Evolutionary conservation across 177 flowering plant species (phyloP).

Genomic region (Tripterygium wilfordii): DNA sequence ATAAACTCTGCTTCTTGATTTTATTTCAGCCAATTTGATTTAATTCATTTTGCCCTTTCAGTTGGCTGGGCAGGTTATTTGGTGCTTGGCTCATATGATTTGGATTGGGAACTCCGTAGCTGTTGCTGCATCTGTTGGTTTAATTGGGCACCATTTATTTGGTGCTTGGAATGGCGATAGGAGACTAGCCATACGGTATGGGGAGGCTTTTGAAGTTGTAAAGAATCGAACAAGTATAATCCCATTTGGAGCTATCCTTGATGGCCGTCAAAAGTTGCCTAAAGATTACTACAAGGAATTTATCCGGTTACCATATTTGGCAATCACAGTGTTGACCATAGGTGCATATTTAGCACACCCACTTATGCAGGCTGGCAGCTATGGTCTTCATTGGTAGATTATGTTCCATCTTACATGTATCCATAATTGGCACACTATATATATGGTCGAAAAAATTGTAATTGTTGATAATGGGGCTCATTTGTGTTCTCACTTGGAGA

Average conservation of each 20-base stretch:
- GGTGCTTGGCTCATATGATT: slow-evolving; percentile 93
- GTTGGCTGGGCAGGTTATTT: slow-evolving; percentile 97
- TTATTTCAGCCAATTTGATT: background rate
- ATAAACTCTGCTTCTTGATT: background rate
- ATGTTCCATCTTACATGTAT: too few species aligned
- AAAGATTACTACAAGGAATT: slow-evolving; percentile 83
- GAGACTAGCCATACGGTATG: slow-evolving; percentile 62
- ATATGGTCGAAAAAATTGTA: too few species aligned
- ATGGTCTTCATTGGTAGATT: slow-evolving; percentile 89
- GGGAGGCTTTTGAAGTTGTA: slow-evolving; percentile 72
- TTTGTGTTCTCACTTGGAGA: too few species aligned
- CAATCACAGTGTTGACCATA: slow-evolving; percentile 68
- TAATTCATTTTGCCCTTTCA: slow-evolving; percentile 13
- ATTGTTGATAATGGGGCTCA: too few species aligned
- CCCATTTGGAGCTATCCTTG: slow-evolving; percentile 91
- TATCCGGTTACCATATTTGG: slow-evolving; percentile 69
- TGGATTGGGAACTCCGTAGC: slow-evolving; percentile 96
- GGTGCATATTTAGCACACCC: slow-evolving; percentile 90
- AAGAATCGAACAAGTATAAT: slow-evolving; percentile 77
- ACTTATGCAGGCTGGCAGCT: slow-evolving; percentile 87
- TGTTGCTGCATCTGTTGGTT: slow-evolving; percentile 85
- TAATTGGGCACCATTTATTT: slow-evolving; percentile 89
- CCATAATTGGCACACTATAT: too few species aligned
- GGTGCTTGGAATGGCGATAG: slow-evolving; percentile 99
- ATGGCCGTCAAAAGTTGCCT: slow-evolving; percentile 93